Evolutionary conservation across 139 green algal species (phyloP), one percentile per base, ranked within the genome.

Genomic region (Yamagishiella unicocca): DNA sequence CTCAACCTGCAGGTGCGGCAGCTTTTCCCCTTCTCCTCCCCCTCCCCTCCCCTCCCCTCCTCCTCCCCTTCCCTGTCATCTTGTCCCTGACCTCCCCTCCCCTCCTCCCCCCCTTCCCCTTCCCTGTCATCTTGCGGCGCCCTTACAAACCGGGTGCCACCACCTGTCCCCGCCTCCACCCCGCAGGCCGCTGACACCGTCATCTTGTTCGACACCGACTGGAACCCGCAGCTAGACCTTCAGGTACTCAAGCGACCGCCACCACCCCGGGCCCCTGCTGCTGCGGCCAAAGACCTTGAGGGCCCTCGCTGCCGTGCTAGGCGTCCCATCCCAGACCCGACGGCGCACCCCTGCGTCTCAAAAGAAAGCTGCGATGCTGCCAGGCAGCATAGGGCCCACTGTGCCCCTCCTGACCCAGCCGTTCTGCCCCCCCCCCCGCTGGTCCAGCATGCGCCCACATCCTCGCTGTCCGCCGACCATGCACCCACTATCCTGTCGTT

Each of bases 171-270:
- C 27, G 24, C 29, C 9, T 31, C 64, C 64, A 14, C 19, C 43
- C 37, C 22, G 33, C 93, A 96, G 79, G 85, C 93, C 33, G 95
- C 94, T 5, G 94, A 96, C 89, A 97, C 95, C 2, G 92, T 97
- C 80, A 93, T 98, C 76, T 93, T 98, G 88, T 97, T 96, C 77
- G 96, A 98, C 91, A 94, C 88, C 4, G 92, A 95, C 84, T 94
- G 90, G 89, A 96, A 97, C 90, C 92, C 93, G 19, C 92, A 93
- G 89, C 87, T 90, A 31, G 89, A 92, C 83, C 74, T 91, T 37
- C 88, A 92, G 85, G 89, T 86, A 75, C 45, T 35, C 31, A n/a
- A n/a, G n/a, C n/a, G 12, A 61, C 50, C 50, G 50, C 14, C 50
- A 12, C 50, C 50, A 61, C 50, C 50, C 50, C 50, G 14, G 14